Conservation (phyloP, 1,284 basidiomycete species). For the Leccinum subrobustum region DNA sequence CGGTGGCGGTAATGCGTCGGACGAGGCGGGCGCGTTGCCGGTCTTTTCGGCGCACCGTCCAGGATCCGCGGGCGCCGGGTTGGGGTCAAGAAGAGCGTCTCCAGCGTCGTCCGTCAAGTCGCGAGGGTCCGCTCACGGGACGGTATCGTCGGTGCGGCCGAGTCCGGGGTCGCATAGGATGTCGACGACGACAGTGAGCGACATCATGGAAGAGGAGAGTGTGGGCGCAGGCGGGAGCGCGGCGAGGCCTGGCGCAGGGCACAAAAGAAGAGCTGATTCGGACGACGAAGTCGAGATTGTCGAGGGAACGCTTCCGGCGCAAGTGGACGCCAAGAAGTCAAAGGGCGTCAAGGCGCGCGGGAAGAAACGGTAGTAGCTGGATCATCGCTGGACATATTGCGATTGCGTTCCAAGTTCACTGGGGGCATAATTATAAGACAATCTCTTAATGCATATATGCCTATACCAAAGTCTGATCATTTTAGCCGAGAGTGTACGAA, state of each 20-base stretch:
- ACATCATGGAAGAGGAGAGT: conserved; percentile 42
- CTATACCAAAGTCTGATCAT: too few relatives aligned
- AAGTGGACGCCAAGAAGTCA: conserved; percentile 33
- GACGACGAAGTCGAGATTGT: conserved; percentile 60
- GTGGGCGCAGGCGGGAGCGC: neutral
- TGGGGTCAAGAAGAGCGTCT: conserved; percentile 39
- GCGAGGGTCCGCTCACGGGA: conserved; percentile 45
- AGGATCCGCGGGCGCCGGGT: conserved; percentile 15
- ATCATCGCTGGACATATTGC: neutral
- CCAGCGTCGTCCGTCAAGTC: conserved; percentile 49
- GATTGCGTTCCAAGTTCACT: too few relatives aligned
- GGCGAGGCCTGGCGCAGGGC: conserved; percentile 18
- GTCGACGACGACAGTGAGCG: conserved; percentile 41
- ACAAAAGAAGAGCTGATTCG: conserved; percentile 48
- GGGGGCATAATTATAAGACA: too few relatives aligned
- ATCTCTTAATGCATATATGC: too few relatives aligned
- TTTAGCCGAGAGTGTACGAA: too few relatives aligned
- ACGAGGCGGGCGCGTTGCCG: conserved; percentile 28
- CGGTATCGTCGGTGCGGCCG: conserved; percentile 37
- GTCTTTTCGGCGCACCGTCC: conserved; percentile 20
- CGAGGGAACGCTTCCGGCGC: conserved; percentile 43
- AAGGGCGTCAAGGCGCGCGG: conserved; percentile 35
- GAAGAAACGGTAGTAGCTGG: conserved; percentile 33
- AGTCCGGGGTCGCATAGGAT: conserved; percentile 41
- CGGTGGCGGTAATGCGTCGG: conserved; percentile 13